phyloP scores from a whole-genome alignment of 495 filamentous ascomycete species.

The Parathielavia hyrcaniae region DNA sequence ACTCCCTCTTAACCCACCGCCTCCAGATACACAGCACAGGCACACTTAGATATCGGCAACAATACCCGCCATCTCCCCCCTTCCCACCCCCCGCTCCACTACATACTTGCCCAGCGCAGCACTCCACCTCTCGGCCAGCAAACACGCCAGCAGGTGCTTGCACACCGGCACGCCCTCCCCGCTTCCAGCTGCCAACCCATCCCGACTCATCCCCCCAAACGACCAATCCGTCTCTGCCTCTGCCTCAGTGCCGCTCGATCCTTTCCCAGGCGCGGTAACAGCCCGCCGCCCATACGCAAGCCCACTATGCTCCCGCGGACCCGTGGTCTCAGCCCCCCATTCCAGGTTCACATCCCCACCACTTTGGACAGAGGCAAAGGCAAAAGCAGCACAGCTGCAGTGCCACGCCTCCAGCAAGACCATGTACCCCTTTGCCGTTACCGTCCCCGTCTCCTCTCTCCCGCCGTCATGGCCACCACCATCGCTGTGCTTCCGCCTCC shows the following conservation, averaged over 20 bases:
- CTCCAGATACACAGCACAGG: not conserved
- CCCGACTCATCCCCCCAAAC: slow-evolving; percentile 38
- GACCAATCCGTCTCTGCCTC: slow-evolving; percentile 25
- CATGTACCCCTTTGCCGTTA: slow-evolving; percentile 47
- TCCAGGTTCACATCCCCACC: not conserved
- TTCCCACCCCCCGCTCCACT: slow-evolving; percentile 47
- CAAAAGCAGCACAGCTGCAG: slow-evolving; percentile 80
- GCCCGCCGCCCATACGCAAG: not conserved
- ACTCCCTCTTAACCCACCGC: not conserved
- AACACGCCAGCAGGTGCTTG: slow-evolving; percentile 83
- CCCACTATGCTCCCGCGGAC: not conserved
- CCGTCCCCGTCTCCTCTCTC: not conserved
- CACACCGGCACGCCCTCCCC: slow-evolving; percentile 54
- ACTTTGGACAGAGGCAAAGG: slow-evolving; percentile 54
- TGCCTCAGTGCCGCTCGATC: not conserved
- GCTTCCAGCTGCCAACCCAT: slow-evolving; percentile 30
- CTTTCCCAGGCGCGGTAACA: not conserved
- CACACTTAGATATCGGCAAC: slow-evolving; percentile 53
- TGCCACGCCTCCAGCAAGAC: slow-evolving; percentile 76
- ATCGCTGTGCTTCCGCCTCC: not conserved
- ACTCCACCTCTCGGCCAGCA: slow-evolving; percentile 63
- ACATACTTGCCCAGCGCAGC: slow-evolving; percentile 51
- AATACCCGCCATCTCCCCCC: slow-evolving; percentile 71
- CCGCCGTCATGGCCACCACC: not conserved
- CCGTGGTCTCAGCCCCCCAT: not conserved